Evolutionary conservation across 75 land plant species (phyloP), one percentile per base, ranked within the genome.

Genomic region (Pseudotsuga menziesii): DNA sequence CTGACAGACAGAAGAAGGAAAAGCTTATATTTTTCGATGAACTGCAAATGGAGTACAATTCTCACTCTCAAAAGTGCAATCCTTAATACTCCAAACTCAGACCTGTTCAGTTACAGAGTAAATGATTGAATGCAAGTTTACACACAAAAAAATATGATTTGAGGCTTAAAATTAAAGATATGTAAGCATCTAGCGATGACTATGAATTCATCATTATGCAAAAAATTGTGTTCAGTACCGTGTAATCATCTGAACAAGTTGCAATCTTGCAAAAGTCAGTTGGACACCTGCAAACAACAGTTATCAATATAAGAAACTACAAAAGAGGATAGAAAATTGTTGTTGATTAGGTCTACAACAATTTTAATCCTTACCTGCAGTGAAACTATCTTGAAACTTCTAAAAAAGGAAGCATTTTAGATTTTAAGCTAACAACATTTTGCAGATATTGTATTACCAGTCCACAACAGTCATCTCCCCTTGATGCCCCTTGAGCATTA

Each of bases 71-170:
- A 29, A 82, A 56, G 73, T 61, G 39, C 54, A 64, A 64, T 54
- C 66, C 35, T 75, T 20, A 32, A 57, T 76, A 22, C 80, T 87
- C 94, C 94, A 91, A 20, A 91, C 61, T 0, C 94, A 85, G 20
- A 91, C 93, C 93, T 91, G 61, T 23, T 22, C 27, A 54, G 20
- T 22, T 26, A 44, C 5, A 73, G 5, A 6, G 6, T 73, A 64
- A 26, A 64, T 27, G 11, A 57, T 3, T 23, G 4, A 5, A 29
- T 75, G 22, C 35, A 72, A n/a, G 22, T 14, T 32, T 4, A 72
- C 1, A 8, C 44, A 39, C 73, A 48, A 12, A 41, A 44, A 7
- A 19, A 52, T 39, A 72, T 52, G 56, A 20, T 6, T 12, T 26
- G 27, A 22, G 2, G 15, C 16, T 17, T 12, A 26, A 19, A 19